Evolutionary conservation across 2,329 filamentous ascomycete species (phyloP).

Genomic region (Fusarium nisikadoi): DNA sequence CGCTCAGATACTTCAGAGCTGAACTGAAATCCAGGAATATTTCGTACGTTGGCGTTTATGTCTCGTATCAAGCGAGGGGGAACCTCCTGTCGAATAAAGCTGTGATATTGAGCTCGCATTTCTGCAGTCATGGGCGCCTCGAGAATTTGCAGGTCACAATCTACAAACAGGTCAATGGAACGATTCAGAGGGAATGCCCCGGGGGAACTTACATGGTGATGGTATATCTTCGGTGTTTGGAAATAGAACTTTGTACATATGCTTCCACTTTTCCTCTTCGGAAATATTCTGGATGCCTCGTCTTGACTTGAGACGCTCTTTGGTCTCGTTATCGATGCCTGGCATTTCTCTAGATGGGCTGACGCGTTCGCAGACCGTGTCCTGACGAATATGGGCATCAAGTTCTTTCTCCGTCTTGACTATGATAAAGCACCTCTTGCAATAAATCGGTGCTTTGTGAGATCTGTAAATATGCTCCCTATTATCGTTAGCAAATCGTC

Average conservation of each 20-base stretch:
- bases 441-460: conserved; percentile 13
- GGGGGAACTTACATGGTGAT: conserved; percentile 14
- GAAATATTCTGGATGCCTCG: conserved; percentile 6
- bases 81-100: conserved; percentile 10
- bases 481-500: neutral
- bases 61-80: conserved; percentile 9
- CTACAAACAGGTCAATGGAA: neutral
- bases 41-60: neutral
- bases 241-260: conserved; percentile 29
- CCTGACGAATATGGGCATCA: conserved; percentile 9
- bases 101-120: neutral
- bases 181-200: fast-evolving
- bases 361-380: neutral
- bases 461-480: conserved; percentile 30
- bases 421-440: conserved; percentile 13
- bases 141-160: neutral
- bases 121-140: conserved; percentile 1
- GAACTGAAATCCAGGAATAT: neutral
- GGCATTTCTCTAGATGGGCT: neutral
- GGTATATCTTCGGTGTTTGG: conserved; percentile 5
- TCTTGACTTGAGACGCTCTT: conserved; percentile 6
- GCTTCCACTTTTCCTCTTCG: conserved; percentile 17
- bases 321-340: conserved; percentile 1
- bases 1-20: conserved; percentile 4
- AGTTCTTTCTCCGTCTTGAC: conserved; percentile 9